Base-by-base conservation (phyloP, 139 green algal species). In the Coelastrella sp. region DNA sequence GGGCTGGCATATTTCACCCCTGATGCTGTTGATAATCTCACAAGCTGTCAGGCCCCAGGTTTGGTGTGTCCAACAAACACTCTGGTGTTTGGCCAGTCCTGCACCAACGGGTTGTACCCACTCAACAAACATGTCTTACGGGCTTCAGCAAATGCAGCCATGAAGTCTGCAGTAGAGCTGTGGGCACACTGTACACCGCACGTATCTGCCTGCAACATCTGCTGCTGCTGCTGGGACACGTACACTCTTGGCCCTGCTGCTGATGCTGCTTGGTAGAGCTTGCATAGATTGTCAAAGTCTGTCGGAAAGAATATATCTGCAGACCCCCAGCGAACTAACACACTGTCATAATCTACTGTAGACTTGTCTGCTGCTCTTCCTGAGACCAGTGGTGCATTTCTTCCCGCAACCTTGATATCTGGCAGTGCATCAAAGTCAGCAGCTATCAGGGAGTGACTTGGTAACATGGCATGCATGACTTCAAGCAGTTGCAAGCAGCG, bases 271-370 rank as follows among this genome's bases (percentile, higher is more conserved):
- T 32, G 45, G 83, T 96, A 95, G 72, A 98, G 79, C 41, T 25
- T 34, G 25, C 68, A 71, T 32, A 98, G 86, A 40, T 92, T 82
- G 1, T 90, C 71, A 82, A 98, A 98, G 63, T 98, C 88, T 35
- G 94, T 97, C 0, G 96, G 96, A 85, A 98, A 98, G 88, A 98
- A 98, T 32, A 98, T 97, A 86, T 98, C 96, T 11, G 91, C 89
- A 13, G 38, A 77, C 6, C 91, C 91, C 88, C 88, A 91, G 17
- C 88, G 91, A 48, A 93, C 88, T 3, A 91, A 62, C 17, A 93
- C 23, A 0, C 83, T 90, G 64, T 88, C 73, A 57, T 94, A 88
- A 69, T 93, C 91, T 23, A 53, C 4, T 2, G n/a, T 30, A 11
- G 66, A 45, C 37, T 62, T 73, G 27, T 60, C 37, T 4, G 43